Evolutionary conservation across 2,329 filamentous ascomycete genomes (phyloP).

Genomic region (Botrytis paeoniae): DNA sequence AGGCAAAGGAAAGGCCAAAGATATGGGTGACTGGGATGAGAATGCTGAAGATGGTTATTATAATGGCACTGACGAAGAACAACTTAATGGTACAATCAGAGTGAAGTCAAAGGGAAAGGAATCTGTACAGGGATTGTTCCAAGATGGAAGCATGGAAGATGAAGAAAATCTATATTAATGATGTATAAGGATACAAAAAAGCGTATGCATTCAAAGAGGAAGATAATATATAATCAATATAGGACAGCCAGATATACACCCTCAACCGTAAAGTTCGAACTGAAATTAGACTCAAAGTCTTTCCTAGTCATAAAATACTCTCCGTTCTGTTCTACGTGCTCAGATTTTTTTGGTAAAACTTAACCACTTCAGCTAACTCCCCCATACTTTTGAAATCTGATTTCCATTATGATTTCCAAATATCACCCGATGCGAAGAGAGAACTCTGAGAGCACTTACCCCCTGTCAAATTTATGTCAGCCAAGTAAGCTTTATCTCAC

Average conservation of each 20-base stretch:
- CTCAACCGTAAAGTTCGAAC: background rate
- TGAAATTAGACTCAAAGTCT: background rate
- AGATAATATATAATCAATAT: background rate
- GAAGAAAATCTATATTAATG: constrained; percentile 39
- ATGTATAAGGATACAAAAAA: background rate
- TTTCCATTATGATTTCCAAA: background rate
- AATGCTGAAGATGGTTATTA: constrained; percentile 33
- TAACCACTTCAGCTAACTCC: background rate
- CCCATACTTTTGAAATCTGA: background rate
- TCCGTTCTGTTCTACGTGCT: background rate
- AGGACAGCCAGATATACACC: background rate
- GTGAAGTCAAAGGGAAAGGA: constrained; percentile 49
- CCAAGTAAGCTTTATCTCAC: constrained; percentile 1
- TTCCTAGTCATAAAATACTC: background rate
- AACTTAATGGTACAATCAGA: constrained; percentile 12
- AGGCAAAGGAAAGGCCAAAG: constrained; percentile 40
- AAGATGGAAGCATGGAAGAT: constrained; percentile 32
- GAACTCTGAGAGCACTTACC: background rate
- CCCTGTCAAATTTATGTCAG: background rate
- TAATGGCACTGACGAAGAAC: constrained; percentile 21
- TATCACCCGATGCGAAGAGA: background rate
- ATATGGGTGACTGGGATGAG: constrained; percentile 38
- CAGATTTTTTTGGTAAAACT: background rate
- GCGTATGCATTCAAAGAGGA: background rate
- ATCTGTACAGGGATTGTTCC: constrained; percentile 36